Percentiles rank a stretch among this genome's conserved stretches.
These are phyloP conservation scores for Saturnispora quitensis DNA, from an alignment of 805 yeast genomes.

Conservation along the genomic window DNA sequence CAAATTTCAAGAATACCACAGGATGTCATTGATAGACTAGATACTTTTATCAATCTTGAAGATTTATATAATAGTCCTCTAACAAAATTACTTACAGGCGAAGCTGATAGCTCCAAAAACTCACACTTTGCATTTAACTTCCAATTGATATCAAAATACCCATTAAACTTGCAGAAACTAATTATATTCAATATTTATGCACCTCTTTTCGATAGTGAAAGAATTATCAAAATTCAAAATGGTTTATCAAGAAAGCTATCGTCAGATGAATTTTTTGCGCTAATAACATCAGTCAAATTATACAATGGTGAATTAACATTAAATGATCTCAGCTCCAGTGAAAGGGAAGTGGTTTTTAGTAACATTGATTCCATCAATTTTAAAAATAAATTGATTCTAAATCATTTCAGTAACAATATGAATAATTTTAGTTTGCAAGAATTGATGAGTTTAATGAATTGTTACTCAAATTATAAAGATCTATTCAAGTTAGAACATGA, in stretches of 20 bases:
- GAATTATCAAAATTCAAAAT: neutral
- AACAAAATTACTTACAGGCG: neutral
- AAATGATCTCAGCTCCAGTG: neutral
- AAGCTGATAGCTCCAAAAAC: neutral
- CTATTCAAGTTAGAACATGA: neutral
- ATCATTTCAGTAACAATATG: neutral
- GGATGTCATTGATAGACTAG: neutral
- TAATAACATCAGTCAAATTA: neutral
- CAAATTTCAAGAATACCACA: neutral
- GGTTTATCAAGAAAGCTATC: neutral
- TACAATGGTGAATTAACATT: neutral
- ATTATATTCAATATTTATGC: slow-evolving; percentile 1
- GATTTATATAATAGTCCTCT: neutral
- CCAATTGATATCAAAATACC: neutral
- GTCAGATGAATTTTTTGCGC: neutral
- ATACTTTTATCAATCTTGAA: neutral
- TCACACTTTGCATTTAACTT: neutral
- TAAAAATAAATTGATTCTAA: neutral
- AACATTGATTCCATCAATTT: slow-evolving; percentile 1
- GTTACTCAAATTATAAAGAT: neutral
- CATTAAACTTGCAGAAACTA: neutral
- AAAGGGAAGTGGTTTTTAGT: neutral
- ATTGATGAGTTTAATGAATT: neutral
- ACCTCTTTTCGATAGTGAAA: neutral
- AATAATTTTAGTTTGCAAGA: neutral